Evolutionary conservation across 2,329 filamentous ascomycete species (phyloP).

Genomic region (Calonectria pseudoreteaudii): DNA sequence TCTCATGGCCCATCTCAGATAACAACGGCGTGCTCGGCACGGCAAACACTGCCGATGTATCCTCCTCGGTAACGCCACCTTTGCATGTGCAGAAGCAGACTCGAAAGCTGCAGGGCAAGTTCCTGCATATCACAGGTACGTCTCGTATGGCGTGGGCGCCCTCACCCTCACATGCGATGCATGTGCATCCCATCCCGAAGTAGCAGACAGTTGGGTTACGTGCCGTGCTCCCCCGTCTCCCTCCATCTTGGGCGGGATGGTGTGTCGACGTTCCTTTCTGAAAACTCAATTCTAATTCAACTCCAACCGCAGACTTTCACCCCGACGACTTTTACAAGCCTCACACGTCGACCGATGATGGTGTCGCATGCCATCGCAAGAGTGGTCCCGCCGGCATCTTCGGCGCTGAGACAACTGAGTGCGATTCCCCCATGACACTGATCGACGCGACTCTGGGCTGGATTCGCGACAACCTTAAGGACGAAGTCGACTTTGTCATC

Average conservation of each 20-base stretch:
- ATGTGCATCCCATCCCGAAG: conserved; percentile 9
- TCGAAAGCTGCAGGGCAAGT: conserved; percentile 75
- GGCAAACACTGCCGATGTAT: conserved; percentile 25
- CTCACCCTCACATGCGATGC: conserved; percentile 1
- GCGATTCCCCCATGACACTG: conserved; percentile 84
- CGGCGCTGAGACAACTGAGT: conserved; percentile 88
- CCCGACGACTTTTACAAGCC: conserved; percentile 88
- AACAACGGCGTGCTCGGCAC: conserved; percentile 34
- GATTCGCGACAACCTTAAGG: conserved; percentile 82
- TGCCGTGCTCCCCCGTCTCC: conserved; percentile 9
- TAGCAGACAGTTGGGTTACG: conserved; percentile 20
- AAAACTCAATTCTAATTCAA: conserved; percentile 23
- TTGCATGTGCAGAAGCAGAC: conserved; percentile 38
- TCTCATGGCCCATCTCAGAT: conserved; percentile 39
- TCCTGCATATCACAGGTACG: conserved; percentile 89
- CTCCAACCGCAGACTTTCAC: conserved; percentile 78
- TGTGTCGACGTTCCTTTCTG: conserved; percentile 25
- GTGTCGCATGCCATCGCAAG: conserved; percentile 82
- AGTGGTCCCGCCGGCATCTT: conserved; percentile 82
- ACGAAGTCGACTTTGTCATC: conserved; percentile 87
- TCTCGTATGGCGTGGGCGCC: conserved; percentile 18
- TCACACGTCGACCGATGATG: conserved; percentile 77
- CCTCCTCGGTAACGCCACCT: conserved; percentile 26
- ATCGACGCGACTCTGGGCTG: conserved; percentile 91
- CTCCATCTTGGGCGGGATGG: conserved; percentile 1